Conservation (phyloP, 768 basidiomycete species). For the Kwoniella europaea region DNA sequence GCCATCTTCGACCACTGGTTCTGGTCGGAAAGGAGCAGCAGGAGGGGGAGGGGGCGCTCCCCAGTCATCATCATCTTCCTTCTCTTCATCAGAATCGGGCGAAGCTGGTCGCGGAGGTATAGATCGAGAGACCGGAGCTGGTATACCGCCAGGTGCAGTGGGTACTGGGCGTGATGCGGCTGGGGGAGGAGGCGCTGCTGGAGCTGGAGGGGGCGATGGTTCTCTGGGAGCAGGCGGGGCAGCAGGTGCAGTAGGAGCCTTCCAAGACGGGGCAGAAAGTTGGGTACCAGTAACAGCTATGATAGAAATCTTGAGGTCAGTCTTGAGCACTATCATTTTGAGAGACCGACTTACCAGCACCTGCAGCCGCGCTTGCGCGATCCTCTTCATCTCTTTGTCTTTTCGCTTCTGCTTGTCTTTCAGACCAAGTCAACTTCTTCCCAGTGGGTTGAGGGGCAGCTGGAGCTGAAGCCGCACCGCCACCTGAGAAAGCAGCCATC, state of each 20-base stretch:
- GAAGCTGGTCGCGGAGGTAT: slow-evolving; percentile 36
- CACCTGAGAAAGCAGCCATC: slow-evolving; percentile 54
- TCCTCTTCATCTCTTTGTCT: slow-evolving; percentile 78
- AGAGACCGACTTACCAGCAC: slow-evolving; percentile 30
- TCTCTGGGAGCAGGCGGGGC: slow-evolving; percentile 6
- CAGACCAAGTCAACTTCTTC: slow-evolving; percentile 91
- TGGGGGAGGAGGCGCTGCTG: slow-evolving; percentile 28
- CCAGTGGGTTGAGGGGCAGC: slow-evolving; percentile 40
- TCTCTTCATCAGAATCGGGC: slow-evolving; percentile 57
- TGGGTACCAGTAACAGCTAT: slow-evolving; percentile 17
- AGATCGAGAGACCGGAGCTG: slow-evolving; percentile 26
- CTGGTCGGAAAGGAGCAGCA: slow-evolving; percentile 62
- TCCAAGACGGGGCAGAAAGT: slow-evolving; percentile 17
- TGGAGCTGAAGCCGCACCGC: slow-evolving; percentile 24
- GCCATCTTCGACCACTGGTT: slow-evolving; percentile 39
- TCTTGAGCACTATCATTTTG: background rate
- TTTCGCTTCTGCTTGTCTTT: slow-evolving; percentile 89
- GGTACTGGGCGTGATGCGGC: slow-evolving; percentile 26
- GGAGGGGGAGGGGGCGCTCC: slow-evolving; percentile 60
- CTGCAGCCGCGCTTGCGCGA: slow-evolving; percentile 60
- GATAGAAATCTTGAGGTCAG: background rate
- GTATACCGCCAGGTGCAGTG: slow-evolving; percentile 27
- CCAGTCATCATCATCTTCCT: slow-evolving; percentile 57
- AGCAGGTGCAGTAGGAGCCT: slow-evolving; percentile 8
- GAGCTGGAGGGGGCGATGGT: slow-evolving; percentile 7